Base-by-base conservation (phyloP, 176 grass and related monocot species). In the Carex littledalei region DNA sequence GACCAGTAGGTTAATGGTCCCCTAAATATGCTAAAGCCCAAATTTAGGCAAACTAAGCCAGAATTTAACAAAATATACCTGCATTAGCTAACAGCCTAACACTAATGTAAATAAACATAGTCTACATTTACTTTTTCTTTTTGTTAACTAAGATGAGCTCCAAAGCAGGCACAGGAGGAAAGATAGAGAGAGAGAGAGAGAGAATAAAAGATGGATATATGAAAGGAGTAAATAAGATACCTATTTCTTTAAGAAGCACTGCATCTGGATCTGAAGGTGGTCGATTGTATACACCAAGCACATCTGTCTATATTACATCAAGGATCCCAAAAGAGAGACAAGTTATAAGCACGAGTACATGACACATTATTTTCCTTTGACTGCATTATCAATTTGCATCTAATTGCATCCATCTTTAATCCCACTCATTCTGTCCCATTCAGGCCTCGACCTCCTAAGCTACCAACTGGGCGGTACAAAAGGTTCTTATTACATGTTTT, bases 231-330 rank as follows among this genome's bases (percentile, higher is more conserved):
- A 80, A 85, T 85, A 76, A 78, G 83, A 86, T 81, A 98, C 93
- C 86, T 87, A 93, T 98, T 82, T 98, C 93, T 86, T 62, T 93
- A 78, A 98, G 86, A 85, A 98, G 95, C 78, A 93, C 77, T 43
- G 93, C 95, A 92, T 93, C 81, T 69, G 91, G 85, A 58, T 98
- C 93, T 74, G 86, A 70, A 81, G 95, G 95, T 78, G 95, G 93
- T 18, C 93, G 86, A 80, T 94, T 93, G 84, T 95, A 98, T 71
- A 98, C 95, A 87, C 26, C 26, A 29, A 29, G 26, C 26, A 29
- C 26, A 29, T 29, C 26, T 29, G 26, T 29, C 26, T 29, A 29
- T 29, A 29, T 29, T 29, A 29, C 26, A 29, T 29, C 26, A 29
- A 29, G 26, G 26, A 29, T 29, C 24, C 0, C 24, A 24, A 21